Evolutionary conservation across 495 filamentous ascomycete species (phyloP).

Genomic region (Aspergillus conjunctus): DNA sequence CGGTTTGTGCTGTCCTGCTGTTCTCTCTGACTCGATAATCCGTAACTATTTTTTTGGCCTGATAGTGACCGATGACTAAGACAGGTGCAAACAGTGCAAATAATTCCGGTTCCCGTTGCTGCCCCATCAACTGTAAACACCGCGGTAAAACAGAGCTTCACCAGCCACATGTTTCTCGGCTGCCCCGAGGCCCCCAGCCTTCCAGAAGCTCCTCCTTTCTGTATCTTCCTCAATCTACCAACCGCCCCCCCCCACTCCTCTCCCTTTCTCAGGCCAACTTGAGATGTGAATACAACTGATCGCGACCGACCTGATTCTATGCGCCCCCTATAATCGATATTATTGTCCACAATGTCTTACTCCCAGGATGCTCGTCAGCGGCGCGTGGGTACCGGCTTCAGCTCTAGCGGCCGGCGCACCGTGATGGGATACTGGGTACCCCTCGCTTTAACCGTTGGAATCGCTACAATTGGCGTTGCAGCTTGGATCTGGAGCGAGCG

Average conservation of each 20-base stretch:
- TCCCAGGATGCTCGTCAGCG: slow-evolving; percentile 65
- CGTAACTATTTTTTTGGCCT: neutral
- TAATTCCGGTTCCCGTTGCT: neutral
- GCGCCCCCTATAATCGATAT: slow-evolving; percentile 33
- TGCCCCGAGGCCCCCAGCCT: slow-evolving; percentile 38
- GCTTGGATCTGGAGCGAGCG: slow-evolving; percentile 95
- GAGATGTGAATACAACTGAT: slow-evolving; percentile 41
- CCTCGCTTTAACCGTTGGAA: slow-evolving; percentile 77
- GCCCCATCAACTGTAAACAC: slow-evolving; percentile 15
- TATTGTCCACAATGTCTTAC: slow-evolving; percentile 67
- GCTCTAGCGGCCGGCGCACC: slow-evolving; percentile 61
- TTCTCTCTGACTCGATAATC: slow-evolving; percentile 10
- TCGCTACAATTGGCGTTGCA: slow-evolving; percentile 79
- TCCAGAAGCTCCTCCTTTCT: slow-evolving; percentile 31
- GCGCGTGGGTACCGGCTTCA: slow-evolving; percentile 53
- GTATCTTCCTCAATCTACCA: slow-evolving; percentile 18
- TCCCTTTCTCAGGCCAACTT: slow-evolving; percentile 26
- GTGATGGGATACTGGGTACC: slow-evolving; percentile 84
- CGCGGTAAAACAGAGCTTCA: slow-evolving; percentile 37
- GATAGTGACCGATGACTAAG: slow-evolving; percentile 11
- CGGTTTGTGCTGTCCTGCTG: neutral
- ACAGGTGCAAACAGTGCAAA: slow-evolving; percentile 19
- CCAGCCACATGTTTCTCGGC: slow-evolving; percentile 53
- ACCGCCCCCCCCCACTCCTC: slow-evolving; percentile 13
- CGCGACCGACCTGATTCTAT: slow-evolving; percentile 37